Evolutionary conservation across 495 filamentous ascomycete genomes (phyloP).

Genomic region (Ascobolus immersus): DNA sequence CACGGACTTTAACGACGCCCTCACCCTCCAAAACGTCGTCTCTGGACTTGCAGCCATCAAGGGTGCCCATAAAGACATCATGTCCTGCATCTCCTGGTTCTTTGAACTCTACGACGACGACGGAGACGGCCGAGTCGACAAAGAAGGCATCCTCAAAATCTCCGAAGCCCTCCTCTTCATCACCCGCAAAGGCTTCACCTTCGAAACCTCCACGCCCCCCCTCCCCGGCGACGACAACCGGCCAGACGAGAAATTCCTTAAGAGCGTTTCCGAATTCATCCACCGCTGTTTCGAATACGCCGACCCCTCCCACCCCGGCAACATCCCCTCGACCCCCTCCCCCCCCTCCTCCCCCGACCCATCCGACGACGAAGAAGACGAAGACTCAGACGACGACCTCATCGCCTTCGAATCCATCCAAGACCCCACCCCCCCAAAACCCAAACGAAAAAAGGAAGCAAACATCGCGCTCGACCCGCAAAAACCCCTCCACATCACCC

Average conservation of each 20-base stretch:
- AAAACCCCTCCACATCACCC: slow-evolving; percentile 80
- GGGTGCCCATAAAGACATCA: slow-evolving; percentile 63
- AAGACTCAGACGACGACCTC: slow-evolving; percentile 12
- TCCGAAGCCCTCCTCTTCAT: slow-evolving; percentile 87
- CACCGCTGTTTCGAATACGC: slow-evolving; percentile 93
- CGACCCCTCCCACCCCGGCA: slow-evolving; percentile 58
- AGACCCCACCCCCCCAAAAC: slow-evolving; percentile 5
- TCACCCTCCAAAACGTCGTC: slow-evolving; percentile 76
- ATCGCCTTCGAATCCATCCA: slow-evolving; percentile 5
- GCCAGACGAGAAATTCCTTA: slow-evolving; percentile 53
- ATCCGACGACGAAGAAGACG: too few relatives aligned
- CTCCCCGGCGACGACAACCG: neutral
- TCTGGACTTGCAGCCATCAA: slow-evolving; percentile 72
- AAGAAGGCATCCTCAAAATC: slow-evolving; percentile 83
- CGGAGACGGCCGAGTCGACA: slow-evolving; percentile 75
- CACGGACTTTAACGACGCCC: slow-evolving; percentile 38
- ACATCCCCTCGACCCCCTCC: neutral
- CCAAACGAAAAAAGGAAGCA: slow-evolving; percentile 19
- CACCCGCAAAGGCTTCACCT: slow-evolving; percentile 26
- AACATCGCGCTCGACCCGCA: slow-evolving; percentile 79
- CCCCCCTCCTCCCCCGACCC: slow-evolving; percentile 17
- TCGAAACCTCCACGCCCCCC: too few relatives aligned
- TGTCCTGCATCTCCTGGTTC: slow-evolving; percentile 91
- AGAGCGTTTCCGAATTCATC: slow-evolving; percentile 85
- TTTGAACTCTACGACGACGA: slow-evolving; percentile 92